Evolutionary conservation across 2,329 filamentous ascomycete genomes (phyloP), one percentile per base, ranked within the genome.

Genomic region (Fusarium lyarnte): DNA sequence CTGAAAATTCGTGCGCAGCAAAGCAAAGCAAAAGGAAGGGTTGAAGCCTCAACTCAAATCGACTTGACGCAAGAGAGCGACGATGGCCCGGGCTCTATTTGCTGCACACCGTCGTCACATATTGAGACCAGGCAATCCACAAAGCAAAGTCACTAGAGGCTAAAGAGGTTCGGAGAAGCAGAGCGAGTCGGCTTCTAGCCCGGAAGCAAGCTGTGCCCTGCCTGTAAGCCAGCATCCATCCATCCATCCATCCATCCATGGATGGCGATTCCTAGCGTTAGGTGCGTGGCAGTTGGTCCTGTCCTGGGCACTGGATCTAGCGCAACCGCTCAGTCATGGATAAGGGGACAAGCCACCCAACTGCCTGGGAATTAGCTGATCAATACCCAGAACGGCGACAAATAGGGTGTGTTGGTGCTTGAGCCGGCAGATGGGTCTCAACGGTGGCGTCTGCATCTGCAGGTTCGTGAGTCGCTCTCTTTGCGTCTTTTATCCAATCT

Each of bases 351-450:
- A 65, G 45, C 72, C 75, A 53, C 61, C 71, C 71, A 69, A 58
- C 53, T 69, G 45, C 58, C 68, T 72, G 65, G 67, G 62, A 72
- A 43, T 41, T 69, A 42, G 65, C 54, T 61, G 74, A 76, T 74
- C 74, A 74, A 51, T 75, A 70, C 70, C 70, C 52, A 64, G 66
- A 75, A 73, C 47, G 54, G 73, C 64, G 66, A 71, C 58, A 63
- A 77, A 76, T 72, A 60, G 65, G 66, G 33, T 59, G 52, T 33
- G 33, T 43, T 58, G 43, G 53, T 25, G 54, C 59, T 53, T 54
- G 69, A 58, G 61, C 69, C 65, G 39, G 53, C 57, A 63, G 47
- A 74, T 58, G 53, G 66, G 59, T 57, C 73, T 58, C 42, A 60
- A 63, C 54, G 47, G 67, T 75, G 73, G 73, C 73, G 73, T 72